These are phyloP conservation scores for Suhomyces maxii DNA, from an alignment of 1,139 yeast genomes.

Conservation along the genomic window DNA sequence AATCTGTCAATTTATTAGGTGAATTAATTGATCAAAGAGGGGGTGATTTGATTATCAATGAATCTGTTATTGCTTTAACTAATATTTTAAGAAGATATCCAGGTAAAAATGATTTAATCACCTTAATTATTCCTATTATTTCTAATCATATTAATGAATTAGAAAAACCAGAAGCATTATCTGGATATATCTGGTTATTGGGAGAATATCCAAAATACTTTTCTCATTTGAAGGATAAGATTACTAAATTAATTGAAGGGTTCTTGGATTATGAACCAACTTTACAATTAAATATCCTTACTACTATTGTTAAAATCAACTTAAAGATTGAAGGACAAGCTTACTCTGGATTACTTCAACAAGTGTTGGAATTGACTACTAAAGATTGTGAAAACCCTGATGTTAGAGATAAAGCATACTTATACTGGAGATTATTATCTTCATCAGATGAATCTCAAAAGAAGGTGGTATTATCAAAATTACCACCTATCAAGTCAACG, in stretches of 20 bases:
- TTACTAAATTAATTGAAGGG: slow-evolving; percentile 52
- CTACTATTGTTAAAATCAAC: slow-evolving; percentile 77
- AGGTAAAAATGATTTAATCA: slow-evolving; percentile 54
- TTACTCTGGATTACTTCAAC: slow-evolving; percentile 57
- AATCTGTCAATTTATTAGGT: slow-evolving; percentile 74
- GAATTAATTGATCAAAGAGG: slow-evolving; percentile 75
- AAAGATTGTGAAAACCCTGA: slow-evolving; percentile 85
- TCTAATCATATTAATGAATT: slow-evolving; percentile 59
- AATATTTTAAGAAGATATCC: slow-evolving; percentile 82
- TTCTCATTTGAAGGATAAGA: slow-evolving; percentile 47
- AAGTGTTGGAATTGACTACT: slow-evolving; percentile 74
- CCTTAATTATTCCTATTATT: slow-evolving; percentile 70
- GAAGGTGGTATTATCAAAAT: slow-evolving; percentile 56
- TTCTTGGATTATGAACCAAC: slow-evolving; percentile 73
- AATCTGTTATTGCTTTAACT: slow-evolving; percentile 72
- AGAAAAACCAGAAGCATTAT: slow-evolving; percentile 60
- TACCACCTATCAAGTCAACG: slow-evolving; percentile 73
- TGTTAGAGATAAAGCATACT: slow-evolving; percentile 89
- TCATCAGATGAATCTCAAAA: slow-evolving; percentile 42
- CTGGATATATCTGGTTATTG: slow-evolving; percentile 84
- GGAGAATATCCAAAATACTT: slow-evolving; percentile 86
- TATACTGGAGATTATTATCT: slow-evolving; percentile 91
- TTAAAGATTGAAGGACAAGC: slow-evolving; percentile 44
- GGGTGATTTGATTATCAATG: slow-evolving; percentile 75
- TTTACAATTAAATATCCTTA: slow-evolving; percentile 75